Evolutionary conservation across 352 stramenopile genomes (phyloP).

Genomic region (Phytophthora quininea): DNA sequence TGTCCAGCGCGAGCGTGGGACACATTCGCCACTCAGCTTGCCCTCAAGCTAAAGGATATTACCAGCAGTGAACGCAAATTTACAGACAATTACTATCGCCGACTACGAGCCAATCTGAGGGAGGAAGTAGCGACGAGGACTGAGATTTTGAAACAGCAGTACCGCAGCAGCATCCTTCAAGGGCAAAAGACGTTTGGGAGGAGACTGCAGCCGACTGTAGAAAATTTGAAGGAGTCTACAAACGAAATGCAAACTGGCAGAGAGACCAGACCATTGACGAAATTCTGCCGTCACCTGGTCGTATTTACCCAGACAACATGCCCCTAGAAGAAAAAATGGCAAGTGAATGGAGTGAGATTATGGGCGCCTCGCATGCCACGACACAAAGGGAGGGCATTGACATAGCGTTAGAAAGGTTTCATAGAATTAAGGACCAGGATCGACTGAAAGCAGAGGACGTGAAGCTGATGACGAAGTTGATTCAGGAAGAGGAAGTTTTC

Average conservation of each 20-base stretch:
- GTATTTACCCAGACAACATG: background rate
- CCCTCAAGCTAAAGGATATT: background rate
- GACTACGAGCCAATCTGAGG: background rate
- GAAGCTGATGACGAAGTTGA: background rate
- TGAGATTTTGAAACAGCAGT: background rate
- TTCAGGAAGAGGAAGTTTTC: background rate
- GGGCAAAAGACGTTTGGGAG: background rate
- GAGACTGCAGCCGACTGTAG: background rate
- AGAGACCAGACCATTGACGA: background rate
- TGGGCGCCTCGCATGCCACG: conserved; percentile 2
- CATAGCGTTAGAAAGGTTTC: background rate
- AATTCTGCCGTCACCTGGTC: background rate
- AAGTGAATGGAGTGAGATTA: conserved; percentile 6
- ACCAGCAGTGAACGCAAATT: background rate
- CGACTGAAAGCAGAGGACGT: background rate
- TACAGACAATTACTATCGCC: background rate
- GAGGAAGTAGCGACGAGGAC: background rate
- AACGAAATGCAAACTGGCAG: conserved; percentile 3
- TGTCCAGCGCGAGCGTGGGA: conserved; percentile 8
- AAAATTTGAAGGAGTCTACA: conserved; percentile 5
- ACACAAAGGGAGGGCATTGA: background rate
- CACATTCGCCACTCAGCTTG: conserved; percentile 3
- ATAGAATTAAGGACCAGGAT: background rate
- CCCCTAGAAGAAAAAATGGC: conserved; percentile 5
- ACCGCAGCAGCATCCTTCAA: background rate